Percentiles rank a stretch among this genome's conserved stretches.
Evolutionary conservation across 2,329 filamentous ascomycete species (phyloP).

Genomic region (Sclerotinia sclerotiorum): DNA sequence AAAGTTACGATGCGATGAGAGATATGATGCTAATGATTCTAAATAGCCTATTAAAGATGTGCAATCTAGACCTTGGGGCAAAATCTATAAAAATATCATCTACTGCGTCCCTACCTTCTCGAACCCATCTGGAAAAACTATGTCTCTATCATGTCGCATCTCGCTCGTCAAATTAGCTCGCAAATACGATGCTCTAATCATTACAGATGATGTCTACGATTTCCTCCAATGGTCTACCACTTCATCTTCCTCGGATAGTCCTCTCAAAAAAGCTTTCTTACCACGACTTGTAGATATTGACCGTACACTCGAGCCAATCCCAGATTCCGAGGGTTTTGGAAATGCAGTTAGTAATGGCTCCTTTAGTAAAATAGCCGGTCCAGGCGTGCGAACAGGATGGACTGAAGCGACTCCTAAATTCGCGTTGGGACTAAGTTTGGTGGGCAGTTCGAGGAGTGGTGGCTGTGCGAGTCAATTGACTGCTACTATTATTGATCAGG

Average conservation of each 20-base stretch:
- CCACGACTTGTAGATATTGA: constrained; percentile 82
- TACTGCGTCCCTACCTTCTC: constrained; percentile 87
- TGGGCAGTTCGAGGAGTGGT: constrained; percentile 55
- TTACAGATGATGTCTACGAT: constrained; percentile 93
- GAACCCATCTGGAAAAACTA: constrained; percentile 84
- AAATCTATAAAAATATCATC: constrained; percentile 83
- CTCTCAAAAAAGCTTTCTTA: constrained; percentile 42
- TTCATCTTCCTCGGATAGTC: constrained; percentile 27
- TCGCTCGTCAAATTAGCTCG: constrained; percentile 74
- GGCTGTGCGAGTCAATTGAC: constrained; percentile 58
- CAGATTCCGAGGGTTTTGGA: constrained; percentile 62
- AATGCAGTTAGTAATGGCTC: constrained; percentile 83
- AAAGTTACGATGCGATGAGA: not conserved
- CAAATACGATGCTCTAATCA: constrained; percentile 74
- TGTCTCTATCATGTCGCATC: constrained; percentile 67
- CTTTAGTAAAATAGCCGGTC: constrained; percentile 84
- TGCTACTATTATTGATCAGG: constrained; percentile 51
- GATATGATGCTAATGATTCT: not conserved
- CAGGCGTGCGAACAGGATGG: constrained; percentile 87
- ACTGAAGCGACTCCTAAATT: constrained; percentile 68
- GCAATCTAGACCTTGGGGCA: constrained; percentile 60
- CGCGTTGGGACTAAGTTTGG: constrained; percentile 53
- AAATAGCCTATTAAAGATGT: constrained; percentile 29
- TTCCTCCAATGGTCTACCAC: constrained; percentile 73
- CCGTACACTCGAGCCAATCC: constrained; percentile 60